Evolutionary conservation across 1,284 basidiomycete genomes (phyloP).

Genomic region (Irpex sp.): DNA sequence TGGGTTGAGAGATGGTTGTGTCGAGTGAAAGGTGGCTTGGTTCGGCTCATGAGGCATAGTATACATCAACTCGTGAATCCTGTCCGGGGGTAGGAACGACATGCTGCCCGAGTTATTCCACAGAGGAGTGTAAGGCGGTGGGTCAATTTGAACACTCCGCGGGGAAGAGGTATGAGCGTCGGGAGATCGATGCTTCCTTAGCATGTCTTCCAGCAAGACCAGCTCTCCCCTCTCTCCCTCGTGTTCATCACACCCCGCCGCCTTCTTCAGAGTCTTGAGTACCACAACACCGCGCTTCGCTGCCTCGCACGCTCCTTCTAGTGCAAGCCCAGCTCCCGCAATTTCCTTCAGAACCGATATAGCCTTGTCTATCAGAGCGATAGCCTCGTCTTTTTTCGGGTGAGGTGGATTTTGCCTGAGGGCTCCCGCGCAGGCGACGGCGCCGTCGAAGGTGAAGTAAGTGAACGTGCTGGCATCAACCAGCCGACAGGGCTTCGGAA

Average conservation of each 20-base stretch:
- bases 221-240: conserved; percentile 10
- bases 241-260: conserved; percentile 18
- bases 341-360: conserved; percentile 15
- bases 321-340: conserved; percentile 4
- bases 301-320: conserved; percentile 18
- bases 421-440: conserved; percentile 24
- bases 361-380: conserved; percentile 20
- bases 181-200: neutral
- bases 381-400: conserved; percentile 18
- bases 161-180: neutral
- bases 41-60: neutral
- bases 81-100: neutral
- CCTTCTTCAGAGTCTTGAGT: conserved; percentile 19
- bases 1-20: neutral
- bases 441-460: conserved; percentile 29
- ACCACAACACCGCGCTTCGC: conserved; percentile 18
- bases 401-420: conserved; percentile 24
- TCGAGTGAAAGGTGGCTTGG: neutral
- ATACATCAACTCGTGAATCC: neutral
- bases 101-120: neutral
- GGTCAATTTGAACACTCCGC: neutral
- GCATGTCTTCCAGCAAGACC: conserved; percentile 8
- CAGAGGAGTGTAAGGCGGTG: neutral
- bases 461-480: conserved; percentile 17
- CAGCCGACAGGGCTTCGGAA: conserved; percentile 1